Conservation (phyloP, 805 yeast genomes). For the Zygosaccharomyces gambellarensis region DNA sequence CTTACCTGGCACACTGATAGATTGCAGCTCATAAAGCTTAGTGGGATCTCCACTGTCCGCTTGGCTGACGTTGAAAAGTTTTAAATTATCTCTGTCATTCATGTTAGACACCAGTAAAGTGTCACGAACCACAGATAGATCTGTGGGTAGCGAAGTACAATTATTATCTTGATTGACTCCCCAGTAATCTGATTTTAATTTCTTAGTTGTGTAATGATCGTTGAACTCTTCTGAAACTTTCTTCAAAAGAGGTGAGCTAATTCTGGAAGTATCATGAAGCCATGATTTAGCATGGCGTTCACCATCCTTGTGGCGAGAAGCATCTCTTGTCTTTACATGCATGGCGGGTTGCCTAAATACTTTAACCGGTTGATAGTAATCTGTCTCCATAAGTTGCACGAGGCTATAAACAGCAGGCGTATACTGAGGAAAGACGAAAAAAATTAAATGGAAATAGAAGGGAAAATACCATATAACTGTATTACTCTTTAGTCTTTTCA, state of each 20-base stretch:
- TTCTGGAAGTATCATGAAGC: conserved; percentile 19
- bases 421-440: neutral
- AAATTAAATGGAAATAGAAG: neutral
- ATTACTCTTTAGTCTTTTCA: too few relatives aligned
- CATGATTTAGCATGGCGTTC: conserved; percentile 17
- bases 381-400: conserved; percentile 8
- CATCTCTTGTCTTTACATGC: conserved; percentile 14
- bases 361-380: conserved; percentile 24
- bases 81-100: conserved; percentile 16
- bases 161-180: conserved; percentile 7
- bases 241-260: conserved; percentile 24
- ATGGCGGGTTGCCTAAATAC: conserved; percentile 30
- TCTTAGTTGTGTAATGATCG: conserved; percentile 26
- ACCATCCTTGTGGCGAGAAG: neutral
- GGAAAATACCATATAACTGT: too few relatives aligned
- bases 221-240: conserved; percentile 29
- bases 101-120: conserved; percentile 19
- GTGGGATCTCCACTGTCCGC: neutral
- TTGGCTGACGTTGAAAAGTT: conserved; percentile 14
- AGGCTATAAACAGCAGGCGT: neutral
- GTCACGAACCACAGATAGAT: conserved; percentile 14
- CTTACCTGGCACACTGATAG: conserved; percentile 25
- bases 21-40: conserved; percentile 20
- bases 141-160: conserved; percentile 10
- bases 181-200: conserved; percentile 28